Evolutionary conservation across 106 monocot genomes (phyloP).

Genomic region (Dendrobium nobile): DNA sequence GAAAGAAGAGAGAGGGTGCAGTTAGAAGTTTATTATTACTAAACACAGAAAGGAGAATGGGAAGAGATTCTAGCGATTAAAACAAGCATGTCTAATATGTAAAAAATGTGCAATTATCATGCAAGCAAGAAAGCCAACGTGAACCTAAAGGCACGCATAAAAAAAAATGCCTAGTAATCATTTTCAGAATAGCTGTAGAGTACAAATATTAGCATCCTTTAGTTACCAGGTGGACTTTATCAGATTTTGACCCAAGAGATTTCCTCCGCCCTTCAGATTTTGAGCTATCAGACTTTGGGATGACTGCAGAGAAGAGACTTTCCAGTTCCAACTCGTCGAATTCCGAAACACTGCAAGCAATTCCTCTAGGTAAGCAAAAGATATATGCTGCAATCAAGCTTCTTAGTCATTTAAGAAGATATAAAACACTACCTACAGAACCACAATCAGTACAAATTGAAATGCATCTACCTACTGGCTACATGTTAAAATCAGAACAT

Average conservation of each 20-base stretch:
- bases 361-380: not conserved
- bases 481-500: not conserved
- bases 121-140: not conserved
- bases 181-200: not conserved
- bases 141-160: not conserved
- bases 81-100: not conserved
- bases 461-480: not conserved
- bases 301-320: slow-evolving; percentile 75
- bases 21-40: not conserved
- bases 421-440: not conserved
- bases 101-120: not conserved
- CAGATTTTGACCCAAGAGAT: slow-evolving; percentile 86
- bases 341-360: slow-evolving; percentile 64
- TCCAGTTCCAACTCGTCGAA: slow-evolving; percentile 95
- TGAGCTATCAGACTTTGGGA: slow-evolving; percentile 72
- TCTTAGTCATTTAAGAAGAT: not conserved
- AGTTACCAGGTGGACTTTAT: slow-evolving; percentile 94
- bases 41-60: not conserved
- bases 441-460: not conserved
- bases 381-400: slow-evolving; percentile 1
- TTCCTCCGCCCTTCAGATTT: slow-evolving; percentile 76
- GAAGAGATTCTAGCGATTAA: not conserved
- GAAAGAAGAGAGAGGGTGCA: not conserved
- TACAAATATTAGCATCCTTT: not conserved
- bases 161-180: not conserved